Evolutionary conservation across 768 basidiomycete genomes (phyloP), one percentile per base, ranked within the genome.

Genomic region (Tricholoma matsutake): DNA sequence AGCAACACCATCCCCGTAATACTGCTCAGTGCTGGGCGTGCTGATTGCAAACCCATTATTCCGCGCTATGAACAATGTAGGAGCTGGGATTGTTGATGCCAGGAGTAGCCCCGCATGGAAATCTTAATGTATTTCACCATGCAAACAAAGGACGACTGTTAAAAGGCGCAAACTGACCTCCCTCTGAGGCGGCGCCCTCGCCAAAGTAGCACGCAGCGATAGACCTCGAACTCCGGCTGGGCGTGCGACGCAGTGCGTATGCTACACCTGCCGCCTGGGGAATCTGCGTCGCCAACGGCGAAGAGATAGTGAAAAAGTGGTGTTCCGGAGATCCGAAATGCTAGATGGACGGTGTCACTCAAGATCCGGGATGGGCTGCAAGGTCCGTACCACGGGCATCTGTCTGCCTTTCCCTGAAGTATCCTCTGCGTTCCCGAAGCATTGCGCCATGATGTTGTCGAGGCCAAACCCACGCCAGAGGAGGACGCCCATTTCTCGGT

Each of bases 11-110:
- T 97, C 96, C 1, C 95, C 96, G 61, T 89, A 83, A 71, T 85
- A 98, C 68, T 97, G 95, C 73, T 97, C 93, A 1, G 85, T 80
- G 13, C 89, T 85, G 0, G 95, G 95, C 3, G 95, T 97, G 53
- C 92, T 95, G 71, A 98, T 98, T 31, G 95, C 95, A 67, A 97
- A 97, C 3, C 94, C 94, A 67, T 96, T 96, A 66, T 91, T 90
- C 34, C 89, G 84, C 11, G 84, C 88, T 60, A 92, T 82, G 73
- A 84, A 94, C 16, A 92, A 72, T 3, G 86, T 86, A 2, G 91
- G 91, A 1, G 86, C 84, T 0, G 89, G 85, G 28, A 94, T 78
- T 0, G 88, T 90, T 2, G 89, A 92, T 25, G 88, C 88, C 52
- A 92, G 80, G 58, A 91, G 82, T 69, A 95, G 78, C 28, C 94